Evolutionary conservation across 345 rosid genomes (phyloP).

Genomic region (Linum lewisii): DNA sequence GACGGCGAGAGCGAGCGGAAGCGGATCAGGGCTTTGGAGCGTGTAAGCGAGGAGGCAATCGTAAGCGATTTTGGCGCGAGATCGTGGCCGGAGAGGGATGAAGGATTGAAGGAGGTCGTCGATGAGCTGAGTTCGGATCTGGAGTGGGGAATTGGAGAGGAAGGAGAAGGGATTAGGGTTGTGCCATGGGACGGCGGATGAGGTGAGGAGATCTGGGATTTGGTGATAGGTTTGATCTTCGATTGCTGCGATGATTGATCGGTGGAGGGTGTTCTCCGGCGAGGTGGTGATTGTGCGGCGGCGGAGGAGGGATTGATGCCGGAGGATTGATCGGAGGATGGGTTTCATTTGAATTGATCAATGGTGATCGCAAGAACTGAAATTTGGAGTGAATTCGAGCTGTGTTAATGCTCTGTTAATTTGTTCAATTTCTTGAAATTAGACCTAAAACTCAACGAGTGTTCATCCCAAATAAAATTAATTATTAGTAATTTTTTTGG

Average conservation of each 20-base stretch:
- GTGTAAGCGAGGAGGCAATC: constrained; percentile 51
- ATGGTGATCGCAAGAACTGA: no score
- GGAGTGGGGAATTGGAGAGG: constrained; percentile 38
- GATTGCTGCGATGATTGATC: constrained; percentile 42
- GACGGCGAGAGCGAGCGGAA: constrained; percentile 57
- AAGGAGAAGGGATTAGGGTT: constrained; percentile 56
- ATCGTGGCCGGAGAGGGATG: constrained; percentile 49
- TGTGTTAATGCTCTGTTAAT: no score
- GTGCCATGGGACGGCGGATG: constrained; percentile 24
- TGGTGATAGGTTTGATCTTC: constrained; percentile 42
- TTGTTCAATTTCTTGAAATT: no score
- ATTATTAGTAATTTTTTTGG: no score
- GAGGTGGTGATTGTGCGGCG: constrained; percentile 23
- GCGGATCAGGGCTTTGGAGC: constrained; percentile 50
- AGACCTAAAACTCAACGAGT: no score
- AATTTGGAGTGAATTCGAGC: no score
- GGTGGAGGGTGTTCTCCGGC: constrained; percentile 34
- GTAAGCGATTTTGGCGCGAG: constrained; percentile 35
- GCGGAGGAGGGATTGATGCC: neutral
- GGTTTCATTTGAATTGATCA: no score
- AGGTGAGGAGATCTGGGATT: constrained; percentile 52
- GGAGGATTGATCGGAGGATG: no score
- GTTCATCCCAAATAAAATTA: no score
- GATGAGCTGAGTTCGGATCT: constrained; percentile 33
- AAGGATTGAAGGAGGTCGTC: constrained; percentile 60